Evolutionary conservation across 768 basidiomycete genomes (phyloP), one percentile per base, ranked within the genome.

Genomic region (Coprinopsis strossmayeri): DNA sequence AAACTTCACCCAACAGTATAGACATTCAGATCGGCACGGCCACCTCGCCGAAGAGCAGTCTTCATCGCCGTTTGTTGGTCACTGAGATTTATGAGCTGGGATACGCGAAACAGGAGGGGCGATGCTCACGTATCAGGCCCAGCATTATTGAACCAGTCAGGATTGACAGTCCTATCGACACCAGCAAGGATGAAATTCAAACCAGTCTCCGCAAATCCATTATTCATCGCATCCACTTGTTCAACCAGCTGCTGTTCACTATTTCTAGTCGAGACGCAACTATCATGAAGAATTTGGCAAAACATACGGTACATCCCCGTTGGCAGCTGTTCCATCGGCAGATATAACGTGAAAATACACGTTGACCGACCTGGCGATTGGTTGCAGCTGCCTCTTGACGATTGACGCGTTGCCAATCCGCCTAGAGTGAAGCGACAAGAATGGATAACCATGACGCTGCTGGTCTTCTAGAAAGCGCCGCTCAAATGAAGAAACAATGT

Each of bases 191-290:
- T 50, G 54, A 69, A 76, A 21, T 55, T 57, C 44, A 75, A 49
- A 5, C 70, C 70, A 12, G 64, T 53, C 21, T 35, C 28, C 11
- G 54, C 35, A 52, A 69, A 76, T 50, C 65, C 69, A 1, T 49
- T 24, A 54, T 76, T 76, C 48, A 76, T 50, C n/a, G 65, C 67
- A 12, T 53, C 48, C 23, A 76, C 66, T 54, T 73, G 72, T 11
- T 56, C 50, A 7, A 43, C 26, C 38, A 77, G 62, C 51, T 65
- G 62, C 3, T 52, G 43, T n/a, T 54, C 55, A 5, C 65, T 66
- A 25, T n/a, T 26, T 9, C 41, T 10, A n/a, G 2, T 9, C 18
- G 30, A 24, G 20, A 40, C 13, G 15, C 11, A 25, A 18, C 25
- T 32, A 5, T 4, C 27, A 5, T 12, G 11, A 15, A 18, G 11